Conservation (phyloP, 106 monocot species). For the Acorus gramineus region DNA sequence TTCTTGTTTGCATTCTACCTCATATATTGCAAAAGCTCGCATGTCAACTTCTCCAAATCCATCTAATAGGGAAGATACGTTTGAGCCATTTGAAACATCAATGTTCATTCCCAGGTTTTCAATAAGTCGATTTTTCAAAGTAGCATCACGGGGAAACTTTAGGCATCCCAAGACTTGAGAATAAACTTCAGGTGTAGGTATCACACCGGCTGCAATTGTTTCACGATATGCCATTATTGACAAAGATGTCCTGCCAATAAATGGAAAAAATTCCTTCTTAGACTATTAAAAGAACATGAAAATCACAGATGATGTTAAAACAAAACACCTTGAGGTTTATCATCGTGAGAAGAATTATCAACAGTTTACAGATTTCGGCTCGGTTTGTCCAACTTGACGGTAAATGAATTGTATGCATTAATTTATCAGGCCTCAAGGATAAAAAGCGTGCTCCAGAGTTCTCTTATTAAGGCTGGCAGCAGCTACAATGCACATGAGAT, state of each 20-base stretch:
- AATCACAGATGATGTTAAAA: not conserved
- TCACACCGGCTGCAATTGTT: conserved; percentile 61
- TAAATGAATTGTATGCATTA: too few species aligned
- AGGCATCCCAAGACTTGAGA: conserved; percentile 93
- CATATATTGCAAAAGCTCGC: conserved; percentile 67
- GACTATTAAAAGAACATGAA: not conserved
- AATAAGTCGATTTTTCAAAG: conserved; percentile 46
- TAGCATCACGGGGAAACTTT: conserved; percentile 56
- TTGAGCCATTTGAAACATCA: conserved; percentile 43
- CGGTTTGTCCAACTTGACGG: too few species aligned
- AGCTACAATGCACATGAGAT: too few species aligned
- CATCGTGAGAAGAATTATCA: too few species aligned
- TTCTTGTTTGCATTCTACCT: conserved; percentile 20
- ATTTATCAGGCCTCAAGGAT: too few species aligned
- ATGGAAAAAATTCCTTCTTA: not conserved
- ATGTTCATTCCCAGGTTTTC: conserved; percentile 49
- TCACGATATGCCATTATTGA: conserved; percentile 70
- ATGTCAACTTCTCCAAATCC: conserved; percentile 95
- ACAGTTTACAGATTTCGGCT: too few species aligned
- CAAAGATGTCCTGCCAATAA: conserved; percentile 60
- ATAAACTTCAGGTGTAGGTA: conserved; percentile 71
- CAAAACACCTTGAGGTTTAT: too few species aligned
- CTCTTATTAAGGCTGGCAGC: too few species aligned
- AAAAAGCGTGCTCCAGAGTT: too few species aligned
- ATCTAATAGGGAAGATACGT: conserved; percentile 58